Base-by-base conservation (phyloP, 805 yeast genomes). In the Yamadazyma takamatsuzukensis region DNA sequence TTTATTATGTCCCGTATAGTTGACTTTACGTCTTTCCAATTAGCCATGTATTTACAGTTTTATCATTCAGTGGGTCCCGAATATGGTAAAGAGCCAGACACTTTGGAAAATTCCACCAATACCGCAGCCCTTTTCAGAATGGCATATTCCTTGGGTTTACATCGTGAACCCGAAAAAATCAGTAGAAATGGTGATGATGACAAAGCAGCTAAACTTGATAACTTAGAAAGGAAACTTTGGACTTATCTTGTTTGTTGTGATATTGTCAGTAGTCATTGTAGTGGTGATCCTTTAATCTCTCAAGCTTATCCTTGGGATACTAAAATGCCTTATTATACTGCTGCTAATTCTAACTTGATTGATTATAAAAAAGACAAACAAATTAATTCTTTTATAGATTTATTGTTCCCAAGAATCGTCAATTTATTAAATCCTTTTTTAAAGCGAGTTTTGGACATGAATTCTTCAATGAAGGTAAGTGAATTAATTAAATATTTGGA, bases 141-240 rank as follows among this genome's bases (percentile, higher is more conserved):
- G 80, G 83, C 80, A 0, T 66, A 73, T 31, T 69, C 79, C 23
- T 66, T 80, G 40, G 87, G 87, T 0, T 48, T 80, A 18, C 80
- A 80, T 49, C 64, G 86, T 8, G 21, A 19, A 19, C 21, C 21
- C 7, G 21, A 8, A 19, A 11, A 19, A 8, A 11, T 8, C 10
- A 11, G 7, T 7, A 19, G 7, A 11, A 23, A n/a, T 23, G 9
- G 14, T 23, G 12, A n/a, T 23, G 26, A 23, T 6, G 12, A 8
- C 12, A 11, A n/a, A 10, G 6, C n/a, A 11, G 14, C 14, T 8
- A 11, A 14, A 14, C 7, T 8, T 7, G 18, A 8, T 8, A 49
- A 61, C 33, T 39, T 64, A 18, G 40, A 54, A 27, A 43, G 70
- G 30, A 64, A 64, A 33, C 52, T 61, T 13, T 64, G 70, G 70